Conservation (phyloP, 1,284 basidiomycete species). For the Trichosporon ovoides region DNA sequence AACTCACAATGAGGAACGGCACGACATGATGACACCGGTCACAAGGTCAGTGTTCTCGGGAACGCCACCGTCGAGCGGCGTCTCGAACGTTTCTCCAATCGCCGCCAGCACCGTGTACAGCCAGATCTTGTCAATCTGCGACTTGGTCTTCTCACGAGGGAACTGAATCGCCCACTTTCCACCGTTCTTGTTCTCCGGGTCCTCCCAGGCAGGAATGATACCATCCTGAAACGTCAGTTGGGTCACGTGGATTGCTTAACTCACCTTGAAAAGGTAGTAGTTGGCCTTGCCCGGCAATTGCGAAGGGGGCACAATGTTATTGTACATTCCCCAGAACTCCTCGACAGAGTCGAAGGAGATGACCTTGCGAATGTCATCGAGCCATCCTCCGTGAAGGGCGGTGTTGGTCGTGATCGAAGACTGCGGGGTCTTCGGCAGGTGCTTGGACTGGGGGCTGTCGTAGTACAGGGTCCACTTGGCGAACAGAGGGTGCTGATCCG, state of each 20-base stretch:
- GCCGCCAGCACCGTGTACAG: conserved; percentile 96
- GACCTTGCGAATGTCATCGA: conserved; percentile 93
- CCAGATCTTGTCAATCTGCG: conserved; percentile 90
- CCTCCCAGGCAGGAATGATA: conserved; percentile 95
- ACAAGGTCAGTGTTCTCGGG: conserved; percentile 59
- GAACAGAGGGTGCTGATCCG: conserved; percentile 73
- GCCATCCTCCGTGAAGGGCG: conserved; percentile 69
- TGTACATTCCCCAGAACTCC: conserved; percentile 98
- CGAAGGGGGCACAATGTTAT: conserved; percentile 97
- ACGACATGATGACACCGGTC: conserved; percentile 91
- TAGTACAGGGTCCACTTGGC: conserved; percentile 97
- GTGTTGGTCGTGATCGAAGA: conserved; percentile 65
- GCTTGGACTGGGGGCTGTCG: conserved; percentile 82
- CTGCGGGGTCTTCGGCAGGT: conserved; percentile 69
- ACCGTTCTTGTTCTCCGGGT: conserved; percentile 88
- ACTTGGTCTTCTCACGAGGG: conserved; percentile 86
- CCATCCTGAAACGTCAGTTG: conserved; percentile 59
- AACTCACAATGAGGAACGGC: conserved; percentile 74
- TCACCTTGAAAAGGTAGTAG: conserved; percentile 93
- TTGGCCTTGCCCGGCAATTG: conserved; percentile 91
- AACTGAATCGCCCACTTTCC: conserved; percentile 99
- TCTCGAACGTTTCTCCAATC: conserved; percentile 94
- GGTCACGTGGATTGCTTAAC: conserved; percentile 12
- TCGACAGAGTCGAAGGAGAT: conserved; percentile 91
- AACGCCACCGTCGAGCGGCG: conserved; percentile 54